These are phyloP conservation scores for Fraxinus baroniana DNA, from an alignment of 305 asterid species.

Conservation along the genomic window DNA sequence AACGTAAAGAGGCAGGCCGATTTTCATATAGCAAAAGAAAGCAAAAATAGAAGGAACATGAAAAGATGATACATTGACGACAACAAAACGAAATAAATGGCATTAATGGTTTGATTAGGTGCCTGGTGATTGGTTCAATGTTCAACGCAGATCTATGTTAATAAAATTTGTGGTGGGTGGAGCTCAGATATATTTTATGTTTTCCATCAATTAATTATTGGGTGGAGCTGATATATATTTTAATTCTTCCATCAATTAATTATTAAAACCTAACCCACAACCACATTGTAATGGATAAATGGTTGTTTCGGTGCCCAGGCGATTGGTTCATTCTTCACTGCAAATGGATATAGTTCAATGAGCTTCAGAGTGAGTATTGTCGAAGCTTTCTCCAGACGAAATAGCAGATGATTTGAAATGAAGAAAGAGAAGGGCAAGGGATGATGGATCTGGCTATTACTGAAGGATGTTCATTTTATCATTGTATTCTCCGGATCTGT, in stretches of 20 bases:
- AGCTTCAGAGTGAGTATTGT: not conserved
- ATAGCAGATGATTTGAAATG: not conserved
- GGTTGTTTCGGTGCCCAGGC: not conserved
- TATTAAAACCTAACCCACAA: not conserved
- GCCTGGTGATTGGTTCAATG: not conserved
- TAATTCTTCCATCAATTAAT: not conserved
- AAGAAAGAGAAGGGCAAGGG: not conserved
- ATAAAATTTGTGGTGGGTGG: not conserved
- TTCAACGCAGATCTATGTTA: not conserved
- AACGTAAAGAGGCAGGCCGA: not conserved
- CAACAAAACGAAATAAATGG: not conserved
- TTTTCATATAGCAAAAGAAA: not conserved
- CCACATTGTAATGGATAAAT: not conserved
- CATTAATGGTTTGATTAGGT: not conserved
- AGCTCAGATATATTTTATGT: not conserved
- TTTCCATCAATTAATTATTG: not conserved
- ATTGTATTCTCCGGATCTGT: not conserved
- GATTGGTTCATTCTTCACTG: not conserved
- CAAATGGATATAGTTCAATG: not conserved
- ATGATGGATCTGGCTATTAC: not conserved
- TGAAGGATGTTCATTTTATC: not conserved
- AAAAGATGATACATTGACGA: not conserved
- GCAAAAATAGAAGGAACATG: not conserved
- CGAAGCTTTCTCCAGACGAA: not conserved
- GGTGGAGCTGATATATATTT: not conserved